Conservation (phyloP, 441 rosid species). For the Bocquillonia castaneifolia region DNA sequence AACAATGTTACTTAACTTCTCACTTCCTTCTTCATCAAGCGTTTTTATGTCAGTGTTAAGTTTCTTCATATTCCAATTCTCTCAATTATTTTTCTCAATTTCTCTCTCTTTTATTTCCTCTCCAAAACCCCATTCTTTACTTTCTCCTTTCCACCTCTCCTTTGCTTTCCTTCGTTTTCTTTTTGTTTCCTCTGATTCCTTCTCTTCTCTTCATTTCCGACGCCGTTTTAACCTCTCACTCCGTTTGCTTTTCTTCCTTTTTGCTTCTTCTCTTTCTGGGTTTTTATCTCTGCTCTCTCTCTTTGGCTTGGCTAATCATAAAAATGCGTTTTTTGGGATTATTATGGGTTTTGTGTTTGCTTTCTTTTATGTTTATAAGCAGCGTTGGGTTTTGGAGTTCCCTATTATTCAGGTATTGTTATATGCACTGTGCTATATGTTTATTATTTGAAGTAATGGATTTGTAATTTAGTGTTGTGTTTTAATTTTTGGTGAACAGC, state of each 20-base stretch:
- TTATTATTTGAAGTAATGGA: no score
- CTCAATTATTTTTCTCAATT: conserved; percentile 49
- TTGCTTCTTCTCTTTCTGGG: conserved; percentile 52
- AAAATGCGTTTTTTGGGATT: conserved; percentile 46
- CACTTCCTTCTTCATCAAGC: conserved; percentile 12
- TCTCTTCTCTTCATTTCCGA: conserved; percentile 41
- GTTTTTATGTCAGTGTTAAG: conserved; percentile 27
- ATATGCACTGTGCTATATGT: neutral
- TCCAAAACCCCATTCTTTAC: conserved; percentile 38
- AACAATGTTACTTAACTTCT: no score
- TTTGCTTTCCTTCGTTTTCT: conserved; percentile 33
- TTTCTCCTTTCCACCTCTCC: conserved; percentile 38
- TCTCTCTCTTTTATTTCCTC: conserved; percentile 48
- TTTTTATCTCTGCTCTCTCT: conserved; percentile 38
- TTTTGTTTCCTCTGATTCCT: conserved; percentile 24
- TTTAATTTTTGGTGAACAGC: conserved; percentile 41
- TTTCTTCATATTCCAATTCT: conserved; percentile 36
- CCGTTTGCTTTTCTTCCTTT: conserved; percentile 39
- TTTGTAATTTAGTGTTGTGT: conserved; percentile 17
- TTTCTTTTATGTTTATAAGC: conserved; percentile 39
- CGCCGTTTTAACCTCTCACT: conserved; percentile 48
- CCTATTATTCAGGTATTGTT: conserved; percentile 94
- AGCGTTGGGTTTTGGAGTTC: conserved; percentile 68
- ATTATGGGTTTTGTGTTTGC: conserved; percentile 59
- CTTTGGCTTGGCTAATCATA: conserved; percentile 25